These are phyloP conservation scores for Trichoderma sp. DNA, from an alignment of 2,329 filamentous ascomycete species.

Conservation along the genomic window DNA sequence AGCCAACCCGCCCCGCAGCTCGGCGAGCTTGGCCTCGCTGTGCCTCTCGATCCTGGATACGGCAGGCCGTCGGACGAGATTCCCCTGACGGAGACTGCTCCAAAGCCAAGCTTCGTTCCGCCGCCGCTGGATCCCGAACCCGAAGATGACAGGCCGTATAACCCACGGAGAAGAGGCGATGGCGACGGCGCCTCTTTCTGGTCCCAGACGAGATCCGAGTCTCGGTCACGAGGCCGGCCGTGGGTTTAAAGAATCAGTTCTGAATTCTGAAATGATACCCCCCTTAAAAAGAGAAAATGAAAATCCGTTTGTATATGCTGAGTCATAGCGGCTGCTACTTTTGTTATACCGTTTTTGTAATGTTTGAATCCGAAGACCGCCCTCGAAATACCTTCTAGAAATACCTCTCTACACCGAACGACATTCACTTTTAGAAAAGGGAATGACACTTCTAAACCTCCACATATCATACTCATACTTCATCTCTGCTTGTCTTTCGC, in stretches of 20 bases:
- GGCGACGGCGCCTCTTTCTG: constrained; percentile 21
- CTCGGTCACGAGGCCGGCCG: constrained; percentile 6
- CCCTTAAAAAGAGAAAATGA: not conserved
- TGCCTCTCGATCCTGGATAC: not conserved
- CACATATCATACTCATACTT: not conserved
- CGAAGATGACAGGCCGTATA: constrained; percentile 3
- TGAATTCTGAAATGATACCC: not conserved
- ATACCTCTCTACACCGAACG: not conserved
- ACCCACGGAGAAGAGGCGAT: constrained; percentile 10
- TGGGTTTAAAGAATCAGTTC: constrained; percentile 6
- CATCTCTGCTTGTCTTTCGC: not conserved
- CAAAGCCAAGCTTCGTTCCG: not conserved
- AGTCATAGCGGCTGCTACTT: not conserved
- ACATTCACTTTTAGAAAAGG: not conserved
- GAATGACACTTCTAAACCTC: not conserved
- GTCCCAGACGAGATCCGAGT: constrained; percentile 17
- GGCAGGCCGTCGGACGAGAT: constrained; percentile 21
- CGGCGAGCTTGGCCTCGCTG: not conserved
- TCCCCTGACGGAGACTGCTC: not conserved
- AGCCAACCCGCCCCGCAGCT: constrained; percentile 9
- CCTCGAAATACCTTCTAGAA: not conserved
- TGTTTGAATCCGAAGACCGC: not conserved
- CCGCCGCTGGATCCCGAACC: not conserved
- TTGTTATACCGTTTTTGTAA: constrained; percentile 12
- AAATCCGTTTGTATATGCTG: constrained; percentile 10